Percentiles rank a stretch among this genome's conserved stretches.
phyloP scores from a whole-genome alignment of 2,329 filamentous ascomycete genomes.

The Corynespora cassiicola region DNA sequence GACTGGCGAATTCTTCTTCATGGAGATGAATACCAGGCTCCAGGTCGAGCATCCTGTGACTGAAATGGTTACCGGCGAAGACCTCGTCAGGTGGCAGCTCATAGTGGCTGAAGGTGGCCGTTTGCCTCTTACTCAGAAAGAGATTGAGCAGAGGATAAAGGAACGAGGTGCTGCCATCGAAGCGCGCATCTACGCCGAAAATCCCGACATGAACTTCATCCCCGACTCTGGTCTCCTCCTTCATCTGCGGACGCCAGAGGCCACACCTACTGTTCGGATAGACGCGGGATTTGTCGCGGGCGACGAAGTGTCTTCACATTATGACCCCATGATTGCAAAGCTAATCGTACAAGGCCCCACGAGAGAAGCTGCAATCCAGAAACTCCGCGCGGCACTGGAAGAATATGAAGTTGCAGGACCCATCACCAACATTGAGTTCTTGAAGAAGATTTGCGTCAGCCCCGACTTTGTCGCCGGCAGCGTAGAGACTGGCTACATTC shows the following conservation, averaged over 20 bases:
- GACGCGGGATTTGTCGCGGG: constrained; percentile 93
- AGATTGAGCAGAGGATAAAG: constrained; percentile 73
- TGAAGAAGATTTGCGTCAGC: constrained; percentile 85
- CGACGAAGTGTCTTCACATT: constrained; percentile 90
- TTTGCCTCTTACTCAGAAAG: constrained; percentile 69
- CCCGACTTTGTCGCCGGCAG: constrained; percentile 83
- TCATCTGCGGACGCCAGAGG: constrained; percentile 76
- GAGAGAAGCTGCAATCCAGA: constrained; percentile 81
- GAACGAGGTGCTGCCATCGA: constrained; percentile 87
- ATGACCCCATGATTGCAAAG: constrained; percentile 99
- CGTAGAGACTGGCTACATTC: constrained; percentile 96
- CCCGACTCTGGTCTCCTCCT: constrained; percentile 90
- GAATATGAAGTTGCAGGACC: constrained; percentile 92
- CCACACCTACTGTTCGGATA: constrained; percentile 78
- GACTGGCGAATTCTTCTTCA: constrained; percentile 70
- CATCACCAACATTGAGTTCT: constrained; percentile 94
- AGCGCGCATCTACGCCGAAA: constrained; percentile 95
- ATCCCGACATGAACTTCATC: constrained; percentile 88
- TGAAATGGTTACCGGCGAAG: constrained; percentile 76
- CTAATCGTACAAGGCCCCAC: constrained; percentile 86
- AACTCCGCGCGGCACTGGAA: constrained; percentile 79
- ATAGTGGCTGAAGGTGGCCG: constrained; percentile 76
- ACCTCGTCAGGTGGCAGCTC: constrained; percentile 95
- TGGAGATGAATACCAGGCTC: constrained; percentile 80
- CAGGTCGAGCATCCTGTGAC: constrained; percentile 98